phyloP scores from a whole-genome alignment of 257 asterid genomes.

The Nicotiana undulata region DNA sequence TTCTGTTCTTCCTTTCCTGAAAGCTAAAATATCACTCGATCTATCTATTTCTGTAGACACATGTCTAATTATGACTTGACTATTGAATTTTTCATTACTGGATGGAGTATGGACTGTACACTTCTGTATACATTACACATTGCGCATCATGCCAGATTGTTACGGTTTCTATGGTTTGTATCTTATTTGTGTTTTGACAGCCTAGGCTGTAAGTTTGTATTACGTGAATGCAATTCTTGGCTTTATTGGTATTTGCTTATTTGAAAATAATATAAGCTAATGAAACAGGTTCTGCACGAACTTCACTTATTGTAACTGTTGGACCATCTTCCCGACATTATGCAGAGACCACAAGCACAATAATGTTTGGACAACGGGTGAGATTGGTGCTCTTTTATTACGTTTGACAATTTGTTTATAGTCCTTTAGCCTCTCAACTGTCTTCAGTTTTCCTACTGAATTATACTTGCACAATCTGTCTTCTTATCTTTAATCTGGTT shows the following conservation, averaged over 20 bases:
- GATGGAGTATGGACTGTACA: background rate
- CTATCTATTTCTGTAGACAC: background rate
- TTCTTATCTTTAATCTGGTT: background rate
- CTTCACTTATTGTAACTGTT: conserved; percentile 70
- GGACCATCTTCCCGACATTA: conserved; percentile 86
- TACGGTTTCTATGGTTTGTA: background rate
- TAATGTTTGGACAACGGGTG: conserved; percentile 93
- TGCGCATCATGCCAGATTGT: background rate
- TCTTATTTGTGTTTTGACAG: background rate
- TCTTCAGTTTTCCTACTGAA: background rate
- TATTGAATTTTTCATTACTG: background rate
- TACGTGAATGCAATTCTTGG: background rate
- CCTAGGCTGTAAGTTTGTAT: background rate
- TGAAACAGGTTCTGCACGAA: conserved; percentile 84
- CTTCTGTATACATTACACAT: background rate
- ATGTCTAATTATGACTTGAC: background rate
- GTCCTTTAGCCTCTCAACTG: background rate
- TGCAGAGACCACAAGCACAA: conserved; percentile 85
- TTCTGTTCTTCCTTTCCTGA: background rate
- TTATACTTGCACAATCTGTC: background rate
- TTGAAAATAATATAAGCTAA: conserved; percentile 10
- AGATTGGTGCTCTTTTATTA: conserved; percentile 13
- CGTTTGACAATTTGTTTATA: background rate
- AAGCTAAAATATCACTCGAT: background rate
- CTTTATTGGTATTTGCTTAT: background rate